phyloP scores from a whole-genome alignment of 768 basidiomycete species.

The Boletus pseudopeckii region DNA sequence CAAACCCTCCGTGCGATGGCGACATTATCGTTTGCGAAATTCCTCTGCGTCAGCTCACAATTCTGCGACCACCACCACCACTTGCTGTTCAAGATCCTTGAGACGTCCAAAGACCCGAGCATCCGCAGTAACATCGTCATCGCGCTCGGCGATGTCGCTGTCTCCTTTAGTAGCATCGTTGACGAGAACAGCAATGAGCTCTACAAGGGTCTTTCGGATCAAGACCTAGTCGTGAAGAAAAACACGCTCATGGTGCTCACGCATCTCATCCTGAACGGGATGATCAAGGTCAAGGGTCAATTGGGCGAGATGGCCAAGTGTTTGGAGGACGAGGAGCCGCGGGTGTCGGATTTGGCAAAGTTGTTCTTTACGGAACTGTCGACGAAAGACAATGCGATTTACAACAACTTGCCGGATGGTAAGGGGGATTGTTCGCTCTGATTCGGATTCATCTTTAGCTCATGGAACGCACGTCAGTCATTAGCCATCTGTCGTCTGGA shows the following conservation, averaged over 20 bases:
- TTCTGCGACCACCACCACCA: slow-evolving; percentile 91
- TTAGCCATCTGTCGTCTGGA: slow-evolving; percentile 90
- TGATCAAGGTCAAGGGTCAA: slow-evolving; percentile 99
- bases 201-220: slow-evolving; percentile 90
- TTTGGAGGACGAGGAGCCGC: slow-evolving; percentile 81
- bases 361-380: slow-evolving; percentile 95
- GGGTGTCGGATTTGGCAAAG: slow-evolving; percentile 94
- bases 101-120: slow-evolving; percentile 84
- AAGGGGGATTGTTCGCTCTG: slow-evolving; percentile 17
- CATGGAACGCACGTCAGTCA: slow-evolving; percentile 50
- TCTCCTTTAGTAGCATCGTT: slow-evolving; percentile 95
- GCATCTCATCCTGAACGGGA: slow-evolving; percentile 94
- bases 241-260: slow-evolving; percentile 99
- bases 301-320: slow-evolving; percentile 99
- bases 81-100: slow-evolving; percentile 90
- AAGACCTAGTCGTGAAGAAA: slow-evolving; percentile 90
- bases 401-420: slow-evolving; percentile 98
- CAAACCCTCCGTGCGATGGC: slow-evolving; percentile 82
- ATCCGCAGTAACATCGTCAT: slow-evolving; percentile 97
- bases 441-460: background rate
- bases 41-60: slow-evolving; percentile 90
- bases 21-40: slow-evolving; percentile 87
- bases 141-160: slow-evolving; percentile 94
- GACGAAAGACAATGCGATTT: slow-evolving; percentile 98
- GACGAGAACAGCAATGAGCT: slow-evolving; percentile 96